Percentiles rank a stretch among this genome's conserved stretches.
Conservation (phyloP, 805 yeast species). For the Pichia kluyveri region DNA sequence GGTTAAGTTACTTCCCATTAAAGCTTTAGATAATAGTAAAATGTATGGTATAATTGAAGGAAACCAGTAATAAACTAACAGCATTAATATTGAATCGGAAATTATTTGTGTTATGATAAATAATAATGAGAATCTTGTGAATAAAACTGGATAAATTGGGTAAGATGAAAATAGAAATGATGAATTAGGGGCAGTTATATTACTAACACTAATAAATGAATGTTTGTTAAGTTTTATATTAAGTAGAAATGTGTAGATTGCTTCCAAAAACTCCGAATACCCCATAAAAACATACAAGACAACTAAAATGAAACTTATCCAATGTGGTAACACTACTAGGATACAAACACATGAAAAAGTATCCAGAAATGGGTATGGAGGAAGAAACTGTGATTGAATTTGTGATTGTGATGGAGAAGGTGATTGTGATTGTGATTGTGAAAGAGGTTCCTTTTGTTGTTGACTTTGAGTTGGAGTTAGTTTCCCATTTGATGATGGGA, state of each 20-base stretch:
- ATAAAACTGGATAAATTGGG: neutral
- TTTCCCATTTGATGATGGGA: too few species aligned
- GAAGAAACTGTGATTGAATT: neutral
- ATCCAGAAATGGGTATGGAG: constrained; percentile 20
- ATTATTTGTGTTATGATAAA: constrained; percentile 9
- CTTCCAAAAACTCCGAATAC: constrained; percentile 19
- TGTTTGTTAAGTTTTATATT: constrained; percentile 18
- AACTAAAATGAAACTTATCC: constrained; percentile 17
- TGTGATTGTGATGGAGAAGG: too few species aligned
- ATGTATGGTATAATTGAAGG: constrained; percentile 21
- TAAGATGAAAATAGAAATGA: neutral
- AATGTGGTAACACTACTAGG: constrained; percentile 20
- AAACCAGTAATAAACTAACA: constrained; percentile 11
- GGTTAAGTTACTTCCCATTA: constrained; percentile 26
- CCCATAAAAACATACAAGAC: constrained; percentile 19
- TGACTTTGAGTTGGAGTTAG: neutral
- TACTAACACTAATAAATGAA: neutral
- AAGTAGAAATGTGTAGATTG: constrained; percentile 19
- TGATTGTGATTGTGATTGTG: too few species aligned
- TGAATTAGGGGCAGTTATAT: neutral
- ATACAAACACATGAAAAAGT: constrained; percentile 22
- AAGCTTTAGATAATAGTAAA: constrained; percentile 24
- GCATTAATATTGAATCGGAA: constrained; percentile 14
- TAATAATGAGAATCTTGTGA: constrained; percentile 3
- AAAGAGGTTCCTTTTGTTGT: neutral